Base-by-base conservation (phyloP, 2,329 filamentous ascomycete species). In the Colletotrichum sp. region DNA sequence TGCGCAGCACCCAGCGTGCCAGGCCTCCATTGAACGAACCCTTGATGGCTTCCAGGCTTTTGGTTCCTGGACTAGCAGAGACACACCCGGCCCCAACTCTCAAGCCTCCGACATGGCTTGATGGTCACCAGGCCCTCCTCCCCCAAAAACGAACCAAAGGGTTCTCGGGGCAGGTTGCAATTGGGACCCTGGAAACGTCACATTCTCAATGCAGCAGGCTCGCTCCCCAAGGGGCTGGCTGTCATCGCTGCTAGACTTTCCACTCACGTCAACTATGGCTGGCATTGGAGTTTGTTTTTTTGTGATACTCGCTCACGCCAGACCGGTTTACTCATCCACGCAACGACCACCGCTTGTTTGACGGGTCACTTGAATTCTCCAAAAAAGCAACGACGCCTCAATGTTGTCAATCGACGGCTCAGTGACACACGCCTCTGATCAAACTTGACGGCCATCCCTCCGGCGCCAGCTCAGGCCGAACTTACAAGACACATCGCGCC, bases 101-200 rank as follows among this genome's bases (percentile, higher is more conserved):
- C 36, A 64, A 63, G 39, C 39, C 39, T 60, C 43, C 57, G n/a
- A 39, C 72, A 74, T 65, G 72, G 59, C 34, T 55, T 36, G 28
- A 21, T 69, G 71, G 64, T 72, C 74, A 76, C 64, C 34, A 52
- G 71, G 70, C n/a, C 36, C 16, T 43, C 36, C 16, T 43, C 36
- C 36, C 16, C 36, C 36, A 8, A 72, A 24, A 64, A 18, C 28
- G 34, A 66, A 34, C 55, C 24, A 39, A 28, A 18, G 61, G 28
- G n/a, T 14, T 67, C 16, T 75, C n/a, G 39, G 57, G 55, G n/a
- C 26, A 69, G 57, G 64, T 60, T 65, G 65, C 71, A 66, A 61
- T 65, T 36, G 36, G 65, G 74, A 76, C 70, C 71, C 65, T 68
- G 39, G 55, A 69, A 68, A 74, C 64, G 70, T 76, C 74, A 68